Base-by-base conservation (phyloP, 73 alveolate species). In the Paramecium bursaria region DNA sequence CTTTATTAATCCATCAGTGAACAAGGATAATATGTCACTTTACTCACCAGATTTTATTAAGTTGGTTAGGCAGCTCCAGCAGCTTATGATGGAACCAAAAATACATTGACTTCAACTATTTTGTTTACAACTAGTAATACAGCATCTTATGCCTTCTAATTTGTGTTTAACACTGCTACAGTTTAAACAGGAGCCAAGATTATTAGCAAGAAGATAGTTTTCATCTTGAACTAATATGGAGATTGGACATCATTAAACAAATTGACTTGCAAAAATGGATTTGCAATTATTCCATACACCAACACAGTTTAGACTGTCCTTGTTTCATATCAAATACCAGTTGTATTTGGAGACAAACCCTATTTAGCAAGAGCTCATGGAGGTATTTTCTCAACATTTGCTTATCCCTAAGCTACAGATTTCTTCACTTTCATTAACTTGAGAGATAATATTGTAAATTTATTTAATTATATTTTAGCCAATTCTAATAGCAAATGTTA, bases 221-320 rank as follows among this genome's bases (percentile, higher is more conserved):
- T 25, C 19, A 22, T 67, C 10, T 42, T 67, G 33, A 67, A 67
- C 44, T 26, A 67, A 39, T 67, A 67, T 67, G 26, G 50, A 11
- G 21, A 44, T 3, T 67, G 82, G 82, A 9, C 22, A 21, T 53
- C 82, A 2, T 35, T 67, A 11, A 67, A 67, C 21, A 67, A 67
- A 42, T 42, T 47, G 10, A 5, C 39, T 3, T 19, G 33, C 4
- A 57, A 25, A 15, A 42, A 67, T 67, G 82, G 50, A 2, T 67
- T 25, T 67, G 82, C 61, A 17, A 13, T 67, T 6, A 67, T 67
- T 39, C 33, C 82, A 6, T 67, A 67, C 23, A n/a, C 82, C 44
- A 57, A 67, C 14, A 67, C 33, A 11, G 21, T 39, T 67, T 4
- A 19, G 27, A 17, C 44, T 17, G 13, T 67, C 5, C 21, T 67